Percentiles rank a stretch among this genome's conserved stretches.
Evolutionary conservation across 2,329 filamentous ascomycete species (phyloP).

Genomic region (Arthrobotrys sphaeroides): DNA sequence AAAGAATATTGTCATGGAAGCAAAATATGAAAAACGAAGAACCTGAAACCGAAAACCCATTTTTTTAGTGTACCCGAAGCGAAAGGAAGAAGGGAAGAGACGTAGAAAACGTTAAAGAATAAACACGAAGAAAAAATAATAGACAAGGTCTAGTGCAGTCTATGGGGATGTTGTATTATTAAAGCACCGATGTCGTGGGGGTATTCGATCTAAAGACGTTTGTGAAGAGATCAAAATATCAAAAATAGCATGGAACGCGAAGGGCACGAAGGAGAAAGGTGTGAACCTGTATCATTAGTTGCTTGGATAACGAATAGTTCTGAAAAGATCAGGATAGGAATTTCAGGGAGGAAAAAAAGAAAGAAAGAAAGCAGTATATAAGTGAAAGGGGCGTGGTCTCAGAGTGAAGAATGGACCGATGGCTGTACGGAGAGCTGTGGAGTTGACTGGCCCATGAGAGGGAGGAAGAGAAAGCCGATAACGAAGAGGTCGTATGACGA

Average conservation of each 20-base stretch:
- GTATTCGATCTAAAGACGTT: constrained; percentile 43
- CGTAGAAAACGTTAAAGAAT: constrained; percentile 18
- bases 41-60: constrained; percentile 25
- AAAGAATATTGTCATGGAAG: neutral
- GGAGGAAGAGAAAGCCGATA: no score
- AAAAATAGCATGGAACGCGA: neutral
- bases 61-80: constrained; percentile 1
- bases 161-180: constrained; percentile 36
- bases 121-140: neutral
- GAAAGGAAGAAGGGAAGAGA: constrained; percentile 7
- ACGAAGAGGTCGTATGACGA: neutral
- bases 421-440: neutral
- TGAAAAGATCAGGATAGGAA: neutral
- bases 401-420: neutral
- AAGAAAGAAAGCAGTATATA: neutral
- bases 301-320: neutral
- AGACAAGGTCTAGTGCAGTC: constrained; percentile 40
- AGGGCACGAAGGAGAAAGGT: neutral
- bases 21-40: constrained; percentile 7
- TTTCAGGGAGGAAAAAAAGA: neutral
- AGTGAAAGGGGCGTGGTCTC: neutral
- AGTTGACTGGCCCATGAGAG: no score
- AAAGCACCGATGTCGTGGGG: constrained; percentile 30
- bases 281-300: constrained; percentile 10
- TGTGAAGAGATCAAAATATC: neutral